Percentiles rank a stretch among this genome's conserved stretches.
Evolutionary conservation across 257 asterid species (phyloP).

Genomic region (Solanum chmielewskii): DNA sequence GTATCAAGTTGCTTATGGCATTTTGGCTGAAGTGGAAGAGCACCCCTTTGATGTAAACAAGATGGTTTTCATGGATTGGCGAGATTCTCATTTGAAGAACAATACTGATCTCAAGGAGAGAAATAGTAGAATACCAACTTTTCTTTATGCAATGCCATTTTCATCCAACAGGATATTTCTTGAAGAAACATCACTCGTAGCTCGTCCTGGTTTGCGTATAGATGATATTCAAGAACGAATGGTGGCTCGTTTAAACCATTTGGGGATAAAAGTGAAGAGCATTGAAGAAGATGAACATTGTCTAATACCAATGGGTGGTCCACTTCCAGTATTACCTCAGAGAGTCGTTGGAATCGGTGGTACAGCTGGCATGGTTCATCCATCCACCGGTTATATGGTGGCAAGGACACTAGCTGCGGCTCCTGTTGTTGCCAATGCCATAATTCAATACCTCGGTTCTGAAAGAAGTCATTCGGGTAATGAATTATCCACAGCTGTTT

Average conservation of each 20-base stretch:
- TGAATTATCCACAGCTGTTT: slow-evolving; percentile 57
- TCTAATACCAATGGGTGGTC: slow-evolving; percentile 97
- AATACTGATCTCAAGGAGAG: slow-evolving; percentile 49
- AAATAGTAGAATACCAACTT: slow-evolving; percentile 67
- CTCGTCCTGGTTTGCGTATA: slow-evolving; percentile 87
- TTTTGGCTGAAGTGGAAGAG: slow-evolving; percentile 83
- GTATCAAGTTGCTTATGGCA: slow-evolving; percentile 93
- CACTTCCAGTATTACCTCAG: slow-evolving; percentile 85
- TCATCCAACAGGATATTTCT: slow-evolving; percentile 65
- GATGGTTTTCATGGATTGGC: slow-evolving; percentile 99
- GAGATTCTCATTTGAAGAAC: slow-evolving; percentile 65
- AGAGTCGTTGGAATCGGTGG: slow-evolving; percentile 92
- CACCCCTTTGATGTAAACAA: slow-evolving; percentile 80
- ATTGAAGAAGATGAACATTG: slow-evolving; percentile 92
- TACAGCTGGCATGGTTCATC: slow-evolving; percentile 98
- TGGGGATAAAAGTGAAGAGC: slow-evolving; percentile 70
- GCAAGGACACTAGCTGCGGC: slow-evolving; percentile 96
- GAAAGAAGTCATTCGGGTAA: slow-evolving; percentile 29
- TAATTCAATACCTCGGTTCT: slow-evolving; percentile 50
- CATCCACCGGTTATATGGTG: slow-evolving; percentile 96
- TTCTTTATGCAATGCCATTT: slow-evolving; percentile 94
- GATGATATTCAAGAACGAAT: slow-evolving; percentile 85
- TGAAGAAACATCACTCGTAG: slow-evolving; percentile 92
- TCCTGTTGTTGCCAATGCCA: slow-evolving; percentile 78
- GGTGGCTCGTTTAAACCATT: slow-evolving; percentile 77